Conservation (phyloP, 75 land plant species). For the Pinus taeda region DNA sequence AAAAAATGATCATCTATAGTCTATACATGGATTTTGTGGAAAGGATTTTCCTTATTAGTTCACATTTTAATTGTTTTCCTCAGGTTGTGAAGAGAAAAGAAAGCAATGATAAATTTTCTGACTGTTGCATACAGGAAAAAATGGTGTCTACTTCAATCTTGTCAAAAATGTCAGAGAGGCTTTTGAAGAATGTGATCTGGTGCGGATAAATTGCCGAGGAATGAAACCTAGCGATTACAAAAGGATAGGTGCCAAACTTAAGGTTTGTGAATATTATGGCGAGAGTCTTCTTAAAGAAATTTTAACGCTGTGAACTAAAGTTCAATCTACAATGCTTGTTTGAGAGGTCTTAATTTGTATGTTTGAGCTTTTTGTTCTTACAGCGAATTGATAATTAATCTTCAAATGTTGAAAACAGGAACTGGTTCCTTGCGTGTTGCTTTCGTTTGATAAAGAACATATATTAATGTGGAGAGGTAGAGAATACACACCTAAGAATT, state of each 20-base stretch:
- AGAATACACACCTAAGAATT: constrained; percentile 52
- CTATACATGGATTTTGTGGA: not conserved
- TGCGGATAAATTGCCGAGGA: constrained; percentile 72
- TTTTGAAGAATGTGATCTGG: constrained; percentile 86
- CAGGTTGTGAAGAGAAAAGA: not conserved
- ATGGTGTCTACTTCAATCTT: constrained; percentile 84
- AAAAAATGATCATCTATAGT: not conserved
- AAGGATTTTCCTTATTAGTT: not conserved
- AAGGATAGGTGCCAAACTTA: constrained; percentile 91
- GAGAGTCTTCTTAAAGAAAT: not conserved
- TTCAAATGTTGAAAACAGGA: constrained; percentile 37
- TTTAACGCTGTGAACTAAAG: not conserved
- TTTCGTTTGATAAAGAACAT: constrained; percentile 80
- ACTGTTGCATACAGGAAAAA: constrained; percentile 53
- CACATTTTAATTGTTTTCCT: not conserved
- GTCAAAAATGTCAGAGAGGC: constrained; percentile 71
- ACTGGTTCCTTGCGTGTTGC: constrained; percentile 60
- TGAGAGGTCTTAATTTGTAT: not conserved
- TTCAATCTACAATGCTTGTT: not conserved
- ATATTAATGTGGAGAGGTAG: constrained; percentile 81
- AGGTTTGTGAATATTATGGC: constrained; percentile 33
- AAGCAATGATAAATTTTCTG: not conserved
- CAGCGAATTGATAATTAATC: not conserved
- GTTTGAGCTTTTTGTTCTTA: not conserved
- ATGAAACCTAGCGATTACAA: constrained; percentile 75